These are phyloP conservation scores for Pyrenophora seminiperda DNA, from an alignment of 2,329 filamentous ascomycete genomes.

Conservation along the genomic window DNA sequence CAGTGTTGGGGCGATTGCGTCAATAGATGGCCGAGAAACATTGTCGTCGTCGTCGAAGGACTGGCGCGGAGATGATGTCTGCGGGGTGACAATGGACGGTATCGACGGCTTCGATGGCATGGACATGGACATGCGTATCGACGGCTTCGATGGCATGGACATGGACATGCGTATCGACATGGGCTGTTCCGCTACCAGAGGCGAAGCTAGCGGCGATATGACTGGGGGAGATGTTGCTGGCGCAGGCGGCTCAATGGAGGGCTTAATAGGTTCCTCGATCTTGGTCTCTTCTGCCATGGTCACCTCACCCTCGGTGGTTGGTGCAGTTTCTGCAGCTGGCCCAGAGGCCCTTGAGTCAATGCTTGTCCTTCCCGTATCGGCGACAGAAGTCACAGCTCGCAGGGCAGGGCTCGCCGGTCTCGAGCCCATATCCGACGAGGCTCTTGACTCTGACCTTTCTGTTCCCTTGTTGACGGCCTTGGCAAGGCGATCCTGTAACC, in stretches of 20 bases:
- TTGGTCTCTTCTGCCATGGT: conserved; percentile 19
- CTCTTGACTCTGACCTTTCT: conserved; percentile 54
- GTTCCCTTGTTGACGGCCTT: conserved; percentile 81
- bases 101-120: conserved; percentile 36
- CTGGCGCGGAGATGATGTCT: conserved; percentile 37
- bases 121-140: conserved; percentile 40
- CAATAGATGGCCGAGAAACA: conserved; percentile 39
- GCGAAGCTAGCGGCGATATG: conserved; percentile 21
- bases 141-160: conserved; percentile 31
- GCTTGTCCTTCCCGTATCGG: conserved; percentile 52
- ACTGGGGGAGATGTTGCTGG: conserved; percentile 9
- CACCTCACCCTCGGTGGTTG: conserved; percentile 21
- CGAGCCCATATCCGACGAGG: conserved; percentile 58
- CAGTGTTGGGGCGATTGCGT: conserved; percentile 37
- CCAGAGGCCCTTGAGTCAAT: conserved; percentile 50
- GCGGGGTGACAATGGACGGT: conserved; percentile 39
- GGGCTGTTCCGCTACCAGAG: conserved; percentile 47
- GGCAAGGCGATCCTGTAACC: conserved; percentile 86
- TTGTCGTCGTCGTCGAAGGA: conserved; percentile 45
- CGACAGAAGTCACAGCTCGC: conserved; percentile 20
- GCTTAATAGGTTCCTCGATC: conserved; percentile 21
- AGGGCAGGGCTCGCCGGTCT: conserved; percentile 60
- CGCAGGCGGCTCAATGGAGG: conserved; percentile 35
- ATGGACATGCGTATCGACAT: conserved; percentile 22
- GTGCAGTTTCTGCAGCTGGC: conserved; percentile 22